A percentile compares a stretch with the other conserved stretches of the same genome.
phyloP scores from a whole-genome alignment of 805 yeast genomes.

The Wickerhamia fluorescens region DNA sequence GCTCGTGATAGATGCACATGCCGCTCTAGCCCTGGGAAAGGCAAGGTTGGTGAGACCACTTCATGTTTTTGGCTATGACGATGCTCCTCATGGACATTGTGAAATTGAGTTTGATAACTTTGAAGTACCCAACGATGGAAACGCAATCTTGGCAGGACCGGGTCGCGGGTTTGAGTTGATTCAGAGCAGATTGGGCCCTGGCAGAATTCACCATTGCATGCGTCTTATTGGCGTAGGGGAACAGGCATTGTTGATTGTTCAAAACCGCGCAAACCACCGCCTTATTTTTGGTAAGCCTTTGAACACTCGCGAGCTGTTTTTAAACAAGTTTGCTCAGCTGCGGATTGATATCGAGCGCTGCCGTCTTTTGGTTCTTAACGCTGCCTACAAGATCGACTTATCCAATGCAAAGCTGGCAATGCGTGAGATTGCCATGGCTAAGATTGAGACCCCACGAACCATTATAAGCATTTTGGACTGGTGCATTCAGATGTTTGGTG shows the following conservation, averaged over 20 bases:
- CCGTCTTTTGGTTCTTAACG: constrained; percentile 47
- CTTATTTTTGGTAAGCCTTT: constrained; percentile 46
- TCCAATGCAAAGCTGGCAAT: constrained; percentile 48
- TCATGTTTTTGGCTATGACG: constrained; percentile 53
- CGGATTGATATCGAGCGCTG: constrained; percentile 50
- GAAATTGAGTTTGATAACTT: constrained; percentile 47
- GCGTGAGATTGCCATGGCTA: constrained; percentile 54
- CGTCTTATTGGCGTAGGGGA: constrained; percentile 56
- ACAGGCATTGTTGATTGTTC: constrained; percentile 41
- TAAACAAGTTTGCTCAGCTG: constrained; percentile 42
- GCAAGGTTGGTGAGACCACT: constrained; percentile 46
- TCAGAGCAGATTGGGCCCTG: constrained; percentile 61
- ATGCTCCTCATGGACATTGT: constrained; percentile 69
- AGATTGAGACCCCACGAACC: constrained; percentile 55
- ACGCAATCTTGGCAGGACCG: constrained; percentile 32
- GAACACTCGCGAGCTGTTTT: constrained; percentile 44
- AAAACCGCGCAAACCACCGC: constrained; percentile 46
- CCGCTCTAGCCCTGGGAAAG: constrained; percentile 42
- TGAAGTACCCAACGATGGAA: constrained; percentile 38
- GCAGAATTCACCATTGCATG: constrained; percentile 69
- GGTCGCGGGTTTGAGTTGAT: constrained; percentile 60
- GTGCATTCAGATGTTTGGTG: constrained; percentile 60
- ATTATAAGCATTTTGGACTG: constrained; percentile 47
- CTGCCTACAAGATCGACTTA: constrained; percentile 53
- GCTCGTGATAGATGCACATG: constrained; percentile 44